Evolutionary conservation across 2,329 filamentous ascomycete species (phyloP).

Genomic region (Cryoendolithus antarcticus): DNA sequence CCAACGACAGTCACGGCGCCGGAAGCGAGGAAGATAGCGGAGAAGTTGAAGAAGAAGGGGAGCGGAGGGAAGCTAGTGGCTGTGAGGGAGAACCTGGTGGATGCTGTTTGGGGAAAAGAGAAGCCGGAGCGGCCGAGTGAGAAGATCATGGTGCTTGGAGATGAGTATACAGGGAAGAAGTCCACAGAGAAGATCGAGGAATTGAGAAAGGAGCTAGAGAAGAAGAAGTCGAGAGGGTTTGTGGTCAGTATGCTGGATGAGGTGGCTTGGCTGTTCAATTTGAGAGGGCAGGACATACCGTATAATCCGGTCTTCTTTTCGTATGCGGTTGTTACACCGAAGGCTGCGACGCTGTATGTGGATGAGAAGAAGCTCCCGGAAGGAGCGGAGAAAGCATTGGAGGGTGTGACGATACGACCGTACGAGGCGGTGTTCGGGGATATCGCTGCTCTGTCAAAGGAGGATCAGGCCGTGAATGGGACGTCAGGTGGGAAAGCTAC

Average conservation of each 20-base stretch:
- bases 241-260: conserved; percentile 93
- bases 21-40: conserved; percentile 62
- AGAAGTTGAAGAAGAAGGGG: conserved; percentile 77
- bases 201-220: conserved; percentile 78
- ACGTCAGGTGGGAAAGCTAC: conserved; percentile 25
- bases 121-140: conserved; percentile 66
- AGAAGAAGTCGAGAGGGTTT: conserved; percentile 77
- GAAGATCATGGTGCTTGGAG: conserved; percentile 56
- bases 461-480: conserved; percentile 18
- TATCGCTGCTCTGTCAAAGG: conserved; percentile 50
- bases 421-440: conserved; percentile 75
- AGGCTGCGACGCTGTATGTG: conserved; percentile 66
- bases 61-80: conserved; percentile 59
- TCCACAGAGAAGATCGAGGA: conserved; percentile 74
- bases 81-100: conserved; percentile 74
- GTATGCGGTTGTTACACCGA: conserved; percentile 76
- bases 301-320: conserved; percentile 99
- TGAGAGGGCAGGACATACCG: conserved; percentile 86
- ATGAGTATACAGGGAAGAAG: conserved; percentile 68
- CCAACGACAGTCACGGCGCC: conserved; percentile 69
- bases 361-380: conserved; percentile 64
- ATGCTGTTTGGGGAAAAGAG: conserved; percentile 69
- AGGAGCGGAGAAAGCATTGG: conserved; percentile 58
- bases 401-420: conserved; percentile 61
- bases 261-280: conserved; percentile 96